A percentile compares a stretch with the other conserved stretches of the same genome.
Evolutionary conservation across 163 green algal genomes (phyloP).

Genomic region (Scenedesmus sp.): DNA sequence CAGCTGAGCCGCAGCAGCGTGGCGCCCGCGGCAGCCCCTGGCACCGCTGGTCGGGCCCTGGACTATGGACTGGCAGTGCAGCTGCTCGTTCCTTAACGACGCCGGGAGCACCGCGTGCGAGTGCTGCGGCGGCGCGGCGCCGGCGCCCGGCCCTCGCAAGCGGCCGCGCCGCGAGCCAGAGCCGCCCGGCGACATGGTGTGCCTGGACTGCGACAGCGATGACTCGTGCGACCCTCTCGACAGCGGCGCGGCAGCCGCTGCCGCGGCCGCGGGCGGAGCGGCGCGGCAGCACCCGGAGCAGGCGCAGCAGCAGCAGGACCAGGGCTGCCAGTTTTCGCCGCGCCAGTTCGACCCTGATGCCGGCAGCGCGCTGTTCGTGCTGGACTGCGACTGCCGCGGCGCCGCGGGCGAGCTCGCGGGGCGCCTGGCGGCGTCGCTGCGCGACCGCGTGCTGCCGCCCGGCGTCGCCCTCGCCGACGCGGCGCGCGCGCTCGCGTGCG

Average conservation of each 20-base stretch:
- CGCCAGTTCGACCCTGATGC: too few relatives aligned
- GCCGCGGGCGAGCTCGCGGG: not conserved
- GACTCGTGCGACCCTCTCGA: too few relatives aligned
- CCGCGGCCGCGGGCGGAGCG: not conserved
- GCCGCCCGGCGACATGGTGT: too few relatives aligned
- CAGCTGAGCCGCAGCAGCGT: too few relatives aligned
- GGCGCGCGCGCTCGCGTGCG: not conserved
- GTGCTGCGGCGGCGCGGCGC: not conserved
- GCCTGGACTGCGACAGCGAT: too few relatives aligned
- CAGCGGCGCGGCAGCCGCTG: too few relatives aligned
- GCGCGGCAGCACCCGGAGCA: not conserved
- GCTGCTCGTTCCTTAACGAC: slow-evolving; percentile 12
- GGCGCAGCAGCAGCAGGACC: not conserved
- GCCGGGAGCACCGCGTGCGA: not conserved
- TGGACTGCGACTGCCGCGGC: not conserved
- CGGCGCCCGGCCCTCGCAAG: too few relatives aligned
- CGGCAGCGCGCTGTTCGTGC: not conserved
- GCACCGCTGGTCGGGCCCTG: too few relatives aligned
- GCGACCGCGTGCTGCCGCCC: not conserved
- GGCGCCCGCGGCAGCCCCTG: too few relatives aligned
- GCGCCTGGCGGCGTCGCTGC: not conserved
- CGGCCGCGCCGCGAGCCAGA: too few relatives aligned
- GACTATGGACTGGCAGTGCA: slow-evolving; percentile 1
- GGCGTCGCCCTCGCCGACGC: not conserved
- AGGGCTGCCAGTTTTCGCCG: too few relatives aligned